A percentile compares a stretch with the other conserved stretches of the same genome.
These are phyloP conservation scores for Linnemannia schmuckeri DNA, from an alignment of 192 early-diverging fungal genomes.

Conservation along the genomic window DNA sequence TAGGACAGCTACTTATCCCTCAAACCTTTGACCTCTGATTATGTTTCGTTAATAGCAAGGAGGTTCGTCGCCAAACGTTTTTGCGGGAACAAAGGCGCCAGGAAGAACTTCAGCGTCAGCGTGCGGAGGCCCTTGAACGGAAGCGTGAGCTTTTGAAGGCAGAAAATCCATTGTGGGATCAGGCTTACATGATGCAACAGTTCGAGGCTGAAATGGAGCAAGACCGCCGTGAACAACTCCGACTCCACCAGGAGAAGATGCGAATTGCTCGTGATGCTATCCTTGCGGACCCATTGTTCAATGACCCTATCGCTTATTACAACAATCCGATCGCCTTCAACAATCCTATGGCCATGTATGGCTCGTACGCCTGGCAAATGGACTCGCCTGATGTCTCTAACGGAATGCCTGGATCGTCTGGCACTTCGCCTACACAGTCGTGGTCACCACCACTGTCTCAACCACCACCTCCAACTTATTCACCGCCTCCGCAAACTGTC, in stretches of 20 bases:
- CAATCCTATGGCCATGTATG: background rate
- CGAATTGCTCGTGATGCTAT: background rate
- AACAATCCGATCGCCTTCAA: background rate
- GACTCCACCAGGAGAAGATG: slow-evolving; percentile 17
- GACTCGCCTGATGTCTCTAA: background rate
- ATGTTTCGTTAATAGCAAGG: background rate
- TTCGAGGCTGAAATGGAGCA: slow-evolving; percentile 19
- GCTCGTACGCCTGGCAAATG: slow-evolving; percentile 3
- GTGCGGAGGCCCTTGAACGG: slow-evolving; percentile 9
- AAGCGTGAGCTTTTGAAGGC: slow-evolving; percentile 17
- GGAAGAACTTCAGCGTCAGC: slow-evolving; percentile 32
- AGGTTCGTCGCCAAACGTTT: slow-evolving; percentile 35
- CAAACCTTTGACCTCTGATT: background rate
- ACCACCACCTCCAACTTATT: slow-evolving; percentile 18
- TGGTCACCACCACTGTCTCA: slow-evolving; percentile 24
- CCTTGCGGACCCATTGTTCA: background rate
- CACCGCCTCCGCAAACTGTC: too few species aligned
- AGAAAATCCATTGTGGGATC: slow-evolving; percentile 15
- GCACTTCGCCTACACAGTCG: slow-evolving; percentile 16
- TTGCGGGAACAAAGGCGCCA: slow-evolving; percentile 28
- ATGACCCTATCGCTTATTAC: background rate
- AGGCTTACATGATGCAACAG: slow-evolving; percentile 31
- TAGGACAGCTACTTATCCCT: too few species aligned
- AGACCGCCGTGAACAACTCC: slow-evolving; percentile 5
- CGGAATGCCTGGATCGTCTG: background rate